Evolutionary conservation across 345 rosid genomes (phyloP).

Genomic region (Excoecaria cochinchinensis): DNA sequence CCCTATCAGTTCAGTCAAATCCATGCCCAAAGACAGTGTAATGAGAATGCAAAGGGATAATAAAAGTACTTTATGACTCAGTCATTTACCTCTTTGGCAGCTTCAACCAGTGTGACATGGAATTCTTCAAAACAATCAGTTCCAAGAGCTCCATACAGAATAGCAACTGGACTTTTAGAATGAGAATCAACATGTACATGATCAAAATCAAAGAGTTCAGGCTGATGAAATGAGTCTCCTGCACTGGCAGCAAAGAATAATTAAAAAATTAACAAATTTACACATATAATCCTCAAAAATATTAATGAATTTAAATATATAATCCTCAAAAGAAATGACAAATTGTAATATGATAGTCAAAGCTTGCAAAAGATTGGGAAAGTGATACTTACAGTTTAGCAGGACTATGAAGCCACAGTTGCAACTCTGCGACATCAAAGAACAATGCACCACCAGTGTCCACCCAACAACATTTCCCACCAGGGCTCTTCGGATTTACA

Average conservation of each 20-base stretch:
- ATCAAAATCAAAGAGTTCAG: slow-evolving; percentile 83
- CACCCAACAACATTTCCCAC: slow-evolving; percentile 89
- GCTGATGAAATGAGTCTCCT: slow-evolving; percentile 66
- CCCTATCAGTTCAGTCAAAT: neutral
- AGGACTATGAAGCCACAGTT: slow-evolving; percentile 52
- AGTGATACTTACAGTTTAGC: slow-evolving; percentile 46
- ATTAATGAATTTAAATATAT: too few species aligned
- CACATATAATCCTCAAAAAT: too few species aligned
- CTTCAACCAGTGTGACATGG: slow-evolving; percentile 61
- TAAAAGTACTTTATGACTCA: neutral
- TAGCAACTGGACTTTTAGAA: slow-evolving; percentile 58
- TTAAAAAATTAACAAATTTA: slow-evolving; percentile 17
- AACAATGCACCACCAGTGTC: slow-evolving; percentile 79
- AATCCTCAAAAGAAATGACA: too few species aligned
- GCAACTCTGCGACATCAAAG: slow-evolving; percentile 66
- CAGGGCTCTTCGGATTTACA: slow-evolving; percentile 47
- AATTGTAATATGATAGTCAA: neutral
- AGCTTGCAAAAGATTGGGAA: slow-evolving; percentile 6
- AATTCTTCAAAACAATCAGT: slow-evolving; percentile 77
- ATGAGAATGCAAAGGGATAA: neutral
- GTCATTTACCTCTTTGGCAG: slow-evolving; percentile 65
- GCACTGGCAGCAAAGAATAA: slow-evolving; percentile 41
- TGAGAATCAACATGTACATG: slow-evolving; percentile 68
- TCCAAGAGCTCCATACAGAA: slow-evolving; percentile 92
- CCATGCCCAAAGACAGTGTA: neutral